These are phyloP conservation scores for Coix lacrymajobi DNA, from an alignment of 176 grass and related monocot genomes.

Conservation along the genomic window DNA sequence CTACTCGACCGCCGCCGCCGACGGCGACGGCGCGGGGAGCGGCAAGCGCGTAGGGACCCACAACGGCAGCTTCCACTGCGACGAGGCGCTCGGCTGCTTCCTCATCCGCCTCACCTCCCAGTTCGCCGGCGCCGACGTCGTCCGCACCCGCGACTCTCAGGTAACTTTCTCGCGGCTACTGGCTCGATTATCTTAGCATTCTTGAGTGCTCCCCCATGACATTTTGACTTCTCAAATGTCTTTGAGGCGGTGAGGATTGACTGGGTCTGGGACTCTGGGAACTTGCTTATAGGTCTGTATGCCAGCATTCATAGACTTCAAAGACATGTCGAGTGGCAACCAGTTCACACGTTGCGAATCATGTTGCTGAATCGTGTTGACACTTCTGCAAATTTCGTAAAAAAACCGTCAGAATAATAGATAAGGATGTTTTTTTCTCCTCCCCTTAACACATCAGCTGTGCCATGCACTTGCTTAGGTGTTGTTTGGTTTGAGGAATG, in stretches of 20 bases:
- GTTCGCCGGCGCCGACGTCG: conserved; percentile 71
- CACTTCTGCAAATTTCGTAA: not conserved
- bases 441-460: not conserved
- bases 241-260: not conserved
- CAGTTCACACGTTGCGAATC: not conserved
- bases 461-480: not conserved
- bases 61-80: conserved; percentile 99
- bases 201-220: not conserved
- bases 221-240: not conserved
- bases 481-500: no score
- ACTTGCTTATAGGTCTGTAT: not conserved
- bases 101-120: conserved; percentile 92
- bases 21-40: conserved; percentile 22
- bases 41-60: conserved; percentile 84
- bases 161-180: not conserved
- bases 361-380: not conserved
- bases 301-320: not conserved
- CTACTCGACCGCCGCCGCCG: conserved; percentile 20
- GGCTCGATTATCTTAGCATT: conserved; percentile 9
- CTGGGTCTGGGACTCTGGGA: not conserved
- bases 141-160: conserved; percentile 79
- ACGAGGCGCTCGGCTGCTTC: conserved; percentile 97
- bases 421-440: not conserved
- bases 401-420: not conserved
- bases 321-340: not conserved